Evolutionary conservation across 2,329 filamentous ascomycete genomes (phyloP), one percentile per base, ranked within the genome.

Genomic region (Talaromyces sp.): DNA sequence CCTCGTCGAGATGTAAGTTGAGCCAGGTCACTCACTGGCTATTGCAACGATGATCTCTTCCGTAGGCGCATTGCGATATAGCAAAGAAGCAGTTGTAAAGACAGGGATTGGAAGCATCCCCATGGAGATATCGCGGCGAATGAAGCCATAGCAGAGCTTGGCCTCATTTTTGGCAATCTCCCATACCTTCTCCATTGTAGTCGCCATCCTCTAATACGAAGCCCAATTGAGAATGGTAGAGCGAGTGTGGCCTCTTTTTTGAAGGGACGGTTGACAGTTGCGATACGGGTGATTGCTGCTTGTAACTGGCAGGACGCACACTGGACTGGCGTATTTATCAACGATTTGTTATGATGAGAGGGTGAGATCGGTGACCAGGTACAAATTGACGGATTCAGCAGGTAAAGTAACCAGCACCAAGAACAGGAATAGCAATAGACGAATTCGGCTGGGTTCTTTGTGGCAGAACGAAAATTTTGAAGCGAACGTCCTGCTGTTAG

Each of bases 21-120:
- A 48, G 5, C 12, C 16, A 44, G 18, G 23, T 9, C n/a, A 55
- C 61, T 12, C 40, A 63, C 61, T 63, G 14, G 62, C 39, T 23
- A 63, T 56, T 5, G 39, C 52, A 44, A 46, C 8, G 5, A 16
- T 12, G 18, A 63, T 56, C 14, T 63, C 62, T 14, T 48, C 25
- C 14, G 37, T 14, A 12, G 62, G 40, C 6, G 62, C 62, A 31
- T 63, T 40, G 28, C 62, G 62, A 23, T 63, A 63, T 3, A 63
- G 57, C 12, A 63, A n/a, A 46, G 62, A 63, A n/a, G 62, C 62
- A 3, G 62, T 52, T 12, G 62, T 55, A 33, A 63, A 63, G 25
- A 59, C 52, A 7, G 62, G 62, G 1, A 63, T 48, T n/a, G 62
- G 62, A 23, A 63, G 40, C 62, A 63, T 63, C 25, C 62, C 62